Percentiles rank a stretch among this genome's conserved stretches.
Evolutionary conservation across 306 rosid genomes (phyloP).

Genomic region (Cicer cuneatum): DNA sequence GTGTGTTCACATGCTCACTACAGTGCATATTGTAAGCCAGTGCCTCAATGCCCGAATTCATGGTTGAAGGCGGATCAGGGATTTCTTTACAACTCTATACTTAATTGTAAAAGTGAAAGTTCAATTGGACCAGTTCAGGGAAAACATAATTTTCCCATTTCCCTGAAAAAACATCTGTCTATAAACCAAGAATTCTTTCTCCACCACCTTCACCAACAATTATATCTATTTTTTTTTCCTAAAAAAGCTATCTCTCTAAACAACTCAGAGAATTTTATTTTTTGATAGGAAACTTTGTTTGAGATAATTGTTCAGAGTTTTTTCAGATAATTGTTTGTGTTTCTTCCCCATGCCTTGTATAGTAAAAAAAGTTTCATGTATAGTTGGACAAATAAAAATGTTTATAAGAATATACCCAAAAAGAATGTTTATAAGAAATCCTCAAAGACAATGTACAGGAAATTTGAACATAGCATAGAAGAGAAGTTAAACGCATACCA

Average conservation of each 20-base stretch:
- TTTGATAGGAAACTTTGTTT: not conserved
- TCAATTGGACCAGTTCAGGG: constrained; percentile 2
- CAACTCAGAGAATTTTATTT: constrained; percentile 8
- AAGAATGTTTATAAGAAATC: constrained; percentile 6
- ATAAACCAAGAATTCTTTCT: not conserved
- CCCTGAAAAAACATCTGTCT: constrained; percentile 7
- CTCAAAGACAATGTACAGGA: constrained; percentile 9
- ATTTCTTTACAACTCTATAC: constrained; percentile 30
- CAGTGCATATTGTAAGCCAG: constrained; percentile 26
- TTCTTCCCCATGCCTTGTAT: constrained; percentile 1
- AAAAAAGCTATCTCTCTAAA: constrained; percentile 4
- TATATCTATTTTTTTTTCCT: not conserved
- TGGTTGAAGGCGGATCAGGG: constrained; percentile 28
- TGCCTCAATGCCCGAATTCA: not conserved
- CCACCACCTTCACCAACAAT: too few relatives aligned
- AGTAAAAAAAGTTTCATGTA: not conserved
- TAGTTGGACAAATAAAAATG: constrained; percentile 11
- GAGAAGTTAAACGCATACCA: constrained; percentile 59
- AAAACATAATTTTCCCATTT: not conserved
- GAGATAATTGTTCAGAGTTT: not conserved
- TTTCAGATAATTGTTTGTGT: not conserved
- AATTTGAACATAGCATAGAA: constrained; percentile 29
- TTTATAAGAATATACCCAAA: not conserved
- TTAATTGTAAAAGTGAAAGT: constrained; percentile 7
- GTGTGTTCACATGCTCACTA: constrained; percentile 3